Percentiles rank a stretch among this genome's conserved stretches.
Evolutionary conservation across 345 rosid genomes (phyloP).

Genomic region (Clarkia xantiana): DNA sequence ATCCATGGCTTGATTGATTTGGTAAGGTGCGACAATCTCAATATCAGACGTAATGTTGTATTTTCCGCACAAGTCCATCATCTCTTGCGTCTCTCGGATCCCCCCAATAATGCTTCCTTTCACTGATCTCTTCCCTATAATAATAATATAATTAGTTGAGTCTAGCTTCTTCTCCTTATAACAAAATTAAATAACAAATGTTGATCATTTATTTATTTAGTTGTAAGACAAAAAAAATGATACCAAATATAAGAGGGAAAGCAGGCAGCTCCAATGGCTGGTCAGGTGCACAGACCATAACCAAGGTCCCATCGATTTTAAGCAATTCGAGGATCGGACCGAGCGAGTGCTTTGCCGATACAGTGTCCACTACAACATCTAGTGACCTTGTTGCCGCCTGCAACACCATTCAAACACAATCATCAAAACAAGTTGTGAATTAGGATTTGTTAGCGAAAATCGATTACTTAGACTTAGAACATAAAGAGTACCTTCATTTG

Average conservation of each 20-base stretch:
- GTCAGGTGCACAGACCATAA: constrained; percentile 34
- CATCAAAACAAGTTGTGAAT: neutral
- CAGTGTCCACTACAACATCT: constrained; percentile 45
- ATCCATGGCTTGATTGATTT: constrained; percentile 31
- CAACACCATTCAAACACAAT: neutral
- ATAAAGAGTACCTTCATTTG: constrained; percentile 28
- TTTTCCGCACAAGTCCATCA: constrained; percentile 41
- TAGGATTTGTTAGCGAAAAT: neutral
- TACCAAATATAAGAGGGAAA: constrained; percentile 45
- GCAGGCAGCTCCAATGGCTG: constrained; percentile 32
- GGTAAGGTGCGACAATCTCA: constrained; percentile 25
- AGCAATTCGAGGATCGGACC: constrained; percentile 40
- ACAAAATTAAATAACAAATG: neutral
- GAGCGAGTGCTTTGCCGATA: constrained; percentile 34
- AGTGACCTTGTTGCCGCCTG: constrained; percentile 30
- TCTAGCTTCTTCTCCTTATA: too few species aligned
- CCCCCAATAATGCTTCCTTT: constrained; percentile 46
- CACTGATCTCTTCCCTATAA: constrained; percentile 35
- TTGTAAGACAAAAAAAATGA: neutral
- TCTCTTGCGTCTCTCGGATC: constrained; percentile 42
- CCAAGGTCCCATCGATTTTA: constrained; percentile 36
- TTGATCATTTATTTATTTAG: too few species aligned
- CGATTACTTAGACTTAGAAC: neutral
- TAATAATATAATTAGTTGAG: too few species aligned
- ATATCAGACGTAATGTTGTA: constrained; percentile 35